Conservation (phyloP, 805 yeast species). For the Alloascoidea africana region DNA sequence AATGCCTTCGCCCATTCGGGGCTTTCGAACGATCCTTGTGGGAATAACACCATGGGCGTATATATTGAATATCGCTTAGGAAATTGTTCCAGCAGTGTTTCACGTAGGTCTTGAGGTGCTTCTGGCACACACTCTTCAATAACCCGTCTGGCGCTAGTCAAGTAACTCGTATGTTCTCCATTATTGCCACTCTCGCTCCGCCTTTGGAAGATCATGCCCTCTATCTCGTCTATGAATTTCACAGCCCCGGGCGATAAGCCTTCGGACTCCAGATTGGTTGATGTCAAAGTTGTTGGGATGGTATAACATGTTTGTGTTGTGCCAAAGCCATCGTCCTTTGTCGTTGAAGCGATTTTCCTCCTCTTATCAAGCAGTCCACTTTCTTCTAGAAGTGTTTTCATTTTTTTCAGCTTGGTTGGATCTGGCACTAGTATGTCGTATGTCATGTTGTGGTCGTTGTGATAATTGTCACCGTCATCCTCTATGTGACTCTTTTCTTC, state of each 20-base stretch:
- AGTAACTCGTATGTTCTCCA: slow-evolving; percentile 5
- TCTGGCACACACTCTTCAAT: background rate
- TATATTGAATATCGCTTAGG: slow-evolving; percentile 48
- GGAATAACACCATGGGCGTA: slow-evolving; percentile 43
- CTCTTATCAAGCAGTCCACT: slow-evolving; percentile 3
- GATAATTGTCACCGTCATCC: no score
- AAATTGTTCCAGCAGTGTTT: background rate
- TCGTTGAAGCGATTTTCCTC: slow-evolving; percentile 2
- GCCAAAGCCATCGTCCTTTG: slow-evolving; percentile 3
- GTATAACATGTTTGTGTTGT: background rate
- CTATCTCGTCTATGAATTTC: slow-evolving; percentile 4
- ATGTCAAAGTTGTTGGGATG: slow-evolving; percentile 4
- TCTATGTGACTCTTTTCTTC: no score
- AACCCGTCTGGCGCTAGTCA: slow-evolving; percentile 5
- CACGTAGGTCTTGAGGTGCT: background rate
- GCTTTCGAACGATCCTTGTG: slow-evolving; percentile 28
- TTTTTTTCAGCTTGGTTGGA: slow-evolving; percentile 5
- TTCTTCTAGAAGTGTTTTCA: slow-evolving; percentile 6
- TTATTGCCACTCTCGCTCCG: no score
- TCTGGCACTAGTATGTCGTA: slow-evolving; percentile 3
- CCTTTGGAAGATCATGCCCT: slow-evolving; percentile 2
- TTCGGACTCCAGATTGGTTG: slow-evolving; percentile 1
- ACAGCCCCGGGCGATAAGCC: slow-evolving; percentile 3
- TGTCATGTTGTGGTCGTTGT: no score
- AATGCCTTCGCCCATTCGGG: slow-evolving; percentile 16